Evolutionary conservation across 257 asterid species (phyloP).

Genomic region (Solanum phureja): DNA sequence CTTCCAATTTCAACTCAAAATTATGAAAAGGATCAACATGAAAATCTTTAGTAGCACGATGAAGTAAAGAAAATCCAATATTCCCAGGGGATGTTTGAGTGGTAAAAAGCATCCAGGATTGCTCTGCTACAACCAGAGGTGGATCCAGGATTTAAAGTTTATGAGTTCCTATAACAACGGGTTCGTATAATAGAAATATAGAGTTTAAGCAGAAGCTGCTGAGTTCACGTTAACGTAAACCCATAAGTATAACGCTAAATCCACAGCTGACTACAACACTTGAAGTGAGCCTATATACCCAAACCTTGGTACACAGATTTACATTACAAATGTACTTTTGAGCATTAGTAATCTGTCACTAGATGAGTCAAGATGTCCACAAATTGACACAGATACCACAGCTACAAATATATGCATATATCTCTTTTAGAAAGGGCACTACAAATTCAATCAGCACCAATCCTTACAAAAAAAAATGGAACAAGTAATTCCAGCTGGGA

Average conservation of each 20-base stretch:
- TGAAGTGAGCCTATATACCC: no score
- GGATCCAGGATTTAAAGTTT: background rate
- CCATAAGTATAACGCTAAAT: no score
- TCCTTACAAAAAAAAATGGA: background rate
- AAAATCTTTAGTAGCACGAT: background rate
- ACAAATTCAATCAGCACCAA: background rate
- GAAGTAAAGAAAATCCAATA: background rate
- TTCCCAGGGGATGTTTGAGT: background rate
- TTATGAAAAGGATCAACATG: background rate
- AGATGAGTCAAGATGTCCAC: background rate
- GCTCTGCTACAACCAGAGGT: background rate
- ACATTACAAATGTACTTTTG: background rate
- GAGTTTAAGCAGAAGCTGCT: rapidly evolving
- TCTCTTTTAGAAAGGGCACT: background rate
- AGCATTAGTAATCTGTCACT: background rate
- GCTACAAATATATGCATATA: background rate
- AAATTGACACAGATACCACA: background rate
- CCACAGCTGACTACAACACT: no score
- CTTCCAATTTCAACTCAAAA: background rate
- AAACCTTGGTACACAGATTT: no score
- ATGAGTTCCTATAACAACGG: background rate
- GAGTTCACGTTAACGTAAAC: background rate
- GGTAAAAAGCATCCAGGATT: background rate
- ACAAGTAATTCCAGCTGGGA: background rate
- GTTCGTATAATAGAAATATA: background rate